Conservation (phyloP, 2,329 filamentous ascomycete genomes). For the Dothideomycetes sp. region DNA sequence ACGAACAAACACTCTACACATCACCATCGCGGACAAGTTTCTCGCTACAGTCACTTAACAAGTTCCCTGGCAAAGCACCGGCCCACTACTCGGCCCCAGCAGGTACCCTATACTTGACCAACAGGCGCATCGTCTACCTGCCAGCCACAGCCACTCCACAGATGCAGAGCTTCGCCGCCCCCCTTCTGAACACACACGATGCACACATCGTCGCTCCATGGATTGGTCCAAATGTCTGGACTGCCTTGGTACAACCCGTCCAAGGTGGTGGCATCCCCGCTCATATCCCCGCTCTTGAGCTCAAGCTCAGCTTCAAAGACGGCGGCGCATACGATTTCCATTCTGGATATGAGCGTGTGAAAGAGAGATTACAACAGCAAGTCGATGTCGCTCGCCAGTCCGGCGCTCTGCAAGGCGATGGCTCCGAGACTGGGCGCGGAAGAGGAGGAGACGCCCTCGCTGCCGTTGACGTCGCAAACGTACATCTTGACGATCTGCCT, state of each 20-base stretch:
- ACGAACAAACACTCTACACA: conserved; percentile 72
- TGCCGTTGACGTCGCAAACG: conserved; percentile 49
- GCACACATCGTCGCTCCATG: conserved; percentile 79
- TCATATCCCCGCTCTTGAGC: conserved; percentile 61
- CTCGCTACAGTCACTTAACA: conserved; percentile 61
- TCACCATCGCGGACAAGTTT: conserved; percentile 72
- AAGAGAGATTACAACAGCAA: conserved; percentile 72
- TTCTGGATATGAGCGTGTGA: conserved; percentile 70
- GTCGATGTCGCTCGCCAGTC: conserved; percentile 64
- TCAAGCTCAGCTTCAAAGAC: conserved; percentile 86
- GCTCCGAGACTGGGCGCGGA: conserved; percentile 25
- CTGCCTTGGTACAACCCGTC: conserved; percentile 68
- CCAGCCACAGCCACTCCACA: conserved; percentile 57
- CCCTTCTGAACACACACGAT: conserved; percentile 80
- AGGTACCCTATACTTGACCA: conserved; percentile 21
- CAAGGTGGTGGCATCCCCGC: conserved; percentile 73
- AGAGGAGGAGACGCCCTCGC: conserved; percentile 32
- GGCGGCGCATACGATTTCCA: conserved; percentile 93
- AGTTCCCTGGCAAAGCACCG: conserved; percentile 30
- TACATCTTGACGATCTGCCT: conserved; percentile 79
- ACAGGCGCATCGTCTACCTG: conserved; percentile 71
- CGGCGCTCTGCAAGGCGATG: conserved; percentile 41
- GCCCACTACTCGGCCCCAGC: conserved; percentile 22
- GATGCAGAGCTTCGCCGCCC: conserved; percentile 81
- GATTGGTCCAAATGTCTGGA: conserved; percentile 90